phyloP scores from a whole-genome alignment of 495 filamentous ascomycete genomes.

The Friedmanniomyces simplex region DNA sequence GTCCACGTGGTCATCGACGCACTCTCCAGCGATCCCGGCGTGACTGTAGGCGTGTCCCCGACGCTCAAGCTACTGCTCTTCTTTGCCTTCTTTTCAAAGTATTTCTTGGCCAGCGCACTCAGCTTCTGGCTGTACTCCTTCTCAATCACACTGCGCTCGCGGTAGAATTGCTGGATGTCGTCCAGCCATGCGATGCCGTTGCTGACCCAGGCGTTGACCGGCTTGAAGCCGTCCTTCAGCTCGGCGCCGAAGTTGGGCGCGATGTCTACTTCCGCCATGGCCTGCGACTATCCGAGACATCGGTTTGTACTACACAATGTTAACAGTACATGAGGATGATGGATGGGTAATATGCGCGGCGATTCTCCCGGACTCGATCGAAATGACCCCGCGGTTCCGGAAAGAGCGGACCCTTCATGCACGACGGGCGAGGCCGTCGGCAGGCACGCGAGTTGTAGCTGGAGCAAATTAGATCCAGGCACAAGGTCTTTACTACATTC shows the following conservation, averaged over 20 bases:
- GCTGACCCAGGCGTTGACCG: conserved; percentile 82
- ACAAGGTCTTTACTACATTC: no score
- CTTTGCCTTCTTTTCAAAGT: conserved; percentile 90
- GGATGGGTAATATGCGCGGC: not conserved
- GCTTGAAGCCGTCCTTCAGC: conserved; percentile 75
- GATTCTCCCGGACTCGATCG: no score
- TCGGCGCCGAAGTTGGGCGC: conserved; percentile 25
- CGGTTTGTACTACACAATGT: not conserved
- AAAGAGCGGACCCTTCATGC: no score
- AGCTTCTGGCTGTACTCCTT: conserved; percentile 92
- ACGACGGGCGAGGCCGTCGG: not conserved
- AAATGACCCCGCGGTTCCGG: no score
- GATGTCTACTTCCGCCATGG: conserved; percentile 25
- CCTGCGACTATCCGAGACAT: not conserved
- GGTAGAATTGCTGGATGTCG: conserved; percentile 94
- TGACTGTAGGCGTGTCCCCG: conserved; percentile 85
- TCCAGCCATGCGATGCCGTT: conserved; percentile 90
- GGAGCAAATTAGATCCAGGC: not conserved
- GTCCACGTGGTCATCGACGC: conserved; percentile 96
- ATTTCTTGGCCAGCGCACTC: conserved; percentile 78
- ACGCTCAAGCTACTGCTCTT: conserved; percentile 85
- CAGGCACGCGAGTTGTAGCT: not conserved
- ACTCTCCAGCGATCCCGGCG: conserved; percentile 89
- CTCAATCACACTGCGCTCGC: conserved; percentile 84
- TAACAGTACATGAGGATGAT: no score